Evolutionary conservation across 2,329 filamentous ascomycete species (phyloP).

Genomic region (Septoria petroselini): DNA sequence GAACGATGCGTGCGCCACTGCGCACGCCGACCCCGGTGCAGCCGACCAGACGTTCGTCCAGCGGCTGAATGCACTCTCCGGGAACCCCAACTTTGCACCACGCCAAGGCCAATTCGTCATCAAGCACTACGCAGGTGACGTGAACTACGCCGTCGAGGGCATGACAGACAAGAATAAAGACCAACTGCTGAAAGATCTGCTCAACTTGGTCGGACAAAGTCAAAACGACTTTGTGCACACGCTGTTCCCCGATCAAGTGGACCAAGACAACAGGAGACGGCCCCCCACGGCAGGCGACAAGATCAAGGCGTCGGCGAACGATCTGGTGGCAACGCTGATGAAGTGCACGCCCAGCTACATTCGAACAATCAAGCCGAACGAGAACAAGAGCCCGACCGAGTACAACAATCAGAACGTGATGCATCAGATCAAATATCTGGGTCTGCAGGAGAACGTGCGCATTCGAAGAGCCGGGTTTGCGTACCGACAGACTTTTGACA

Average conservation of each 20-base stretch:
- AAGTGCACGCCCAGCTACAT: conserved; percentile 97
- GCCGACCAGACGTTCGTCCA: conserved; percentile 96
- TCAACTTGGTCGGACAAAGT: conserved; percentile 81
- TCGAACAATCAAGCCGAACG: conserved; percentile 97
- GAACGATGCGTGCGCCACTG: conserved; percentile 98
- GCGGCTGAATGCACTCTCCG: conserved; percentile 80
- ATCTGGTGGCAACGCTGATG: conserved; percentile 91
- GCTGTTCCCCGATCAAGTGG: conserved; percentile 87
- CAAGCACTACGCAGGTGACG: conserved; percentile 98
- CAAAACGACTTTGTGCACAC: conserved; percentile 82
- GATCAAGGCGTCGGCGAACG: conserved; percentile 91
- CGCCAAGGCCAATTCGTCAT: conserved; percentile 96
- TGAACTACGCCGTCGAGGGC: conserved; percentile 87
- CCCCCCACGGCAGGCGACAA: conserved; percentile 95
- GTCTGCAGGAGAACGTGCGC: conserved; percentile 97
- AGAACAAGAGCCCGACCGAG: conserved; percentile 93
- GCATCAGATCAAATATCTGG: conserved; percentile 98
- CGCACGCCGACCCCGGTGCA: conserved; percentile 88
- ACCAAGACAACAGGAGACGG: conserved; percentile 91
- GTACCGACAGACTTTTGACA: conserved; percentile 94
- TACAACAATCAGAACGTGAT: conserved; percentile 90
- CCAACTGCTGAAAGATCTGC: conserved; percentile 86
- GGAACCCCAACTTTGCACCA: conserved; percentile 83
- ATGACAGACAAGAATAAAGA: conserved; percentile 99
- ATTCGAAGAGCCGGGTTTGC: conserved; percentile 96